A percentile compares a stretch with the other conserved stretches of the same genome.
These are phyloP conservation scores for Fusarium sp. DNA, from an alignment of 2,329 filamentous ascomycete genomes.

Conservation along the genomic window DNA sequence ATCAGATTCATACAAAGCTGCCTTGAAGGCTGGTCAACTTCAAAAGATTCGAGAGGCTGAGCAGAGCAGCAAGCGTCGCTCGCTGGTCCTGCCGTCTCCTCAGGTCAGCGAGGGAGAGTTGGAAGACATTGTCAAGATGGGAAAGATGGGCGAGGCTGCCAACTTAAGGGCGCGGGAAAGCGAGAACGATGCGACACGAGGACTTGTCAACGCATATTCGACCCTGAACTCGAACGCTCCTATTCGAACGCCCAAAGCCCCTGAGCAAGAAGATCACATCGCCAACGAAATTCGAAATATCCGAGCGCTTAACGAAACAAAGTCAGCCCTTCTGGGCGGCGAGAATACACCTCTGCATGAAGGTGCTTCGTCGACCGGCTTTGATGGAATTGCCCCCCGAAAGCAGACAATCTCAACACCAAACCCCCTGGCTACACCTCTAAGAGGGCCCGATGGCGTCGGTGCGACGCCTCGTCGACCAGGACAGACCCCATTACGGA, in stretches of 20 bases:
- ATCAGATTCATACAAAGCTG: conserved; percentile 85
- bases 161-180: conserved; percentile 79
- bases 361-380: conserved; percentile 84
- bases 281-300: conserved; percentile 98
- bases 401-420: conserved; percentile 88
- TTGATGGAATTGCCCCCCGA: conserved; percentile 85
- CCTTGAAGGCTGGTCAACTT: conserved; percentile 91
- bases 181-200: conserved; percentile 86
- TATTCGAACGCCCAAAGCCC: conserved; percentile 90
- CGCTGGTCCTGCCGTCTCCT: conserved; percentile 85
- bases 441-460: conserved; percentile 72
- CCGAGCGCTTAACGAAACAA: conserved; percentile 88
- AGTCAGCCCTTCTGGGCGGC: conserved; percentile 91
- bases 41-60: conserved; percentile 96
- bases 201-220: conserved; percentile 88
- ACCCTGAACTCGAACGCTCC: conserved; percentile 84
- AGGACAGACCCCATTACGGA: conserved; percentile 87
- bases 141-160: conserved; percentile 89
- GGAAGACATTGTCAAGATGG: conserved; percentile 99
- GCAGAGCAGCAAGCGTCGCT: conserved; percentile 91
- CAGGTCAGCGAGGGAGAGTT: conserved; percentile 94
- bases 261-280: conserved; percentile 93
- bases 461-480: conserved; percentile 76
- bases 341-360: conserved; percentile 93
- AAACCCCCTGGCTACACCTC: conserved; percentile 93